Base-by-base conservation (phyloP, 345 rosid genomes). In the Dovyalis caffra region DNA sequence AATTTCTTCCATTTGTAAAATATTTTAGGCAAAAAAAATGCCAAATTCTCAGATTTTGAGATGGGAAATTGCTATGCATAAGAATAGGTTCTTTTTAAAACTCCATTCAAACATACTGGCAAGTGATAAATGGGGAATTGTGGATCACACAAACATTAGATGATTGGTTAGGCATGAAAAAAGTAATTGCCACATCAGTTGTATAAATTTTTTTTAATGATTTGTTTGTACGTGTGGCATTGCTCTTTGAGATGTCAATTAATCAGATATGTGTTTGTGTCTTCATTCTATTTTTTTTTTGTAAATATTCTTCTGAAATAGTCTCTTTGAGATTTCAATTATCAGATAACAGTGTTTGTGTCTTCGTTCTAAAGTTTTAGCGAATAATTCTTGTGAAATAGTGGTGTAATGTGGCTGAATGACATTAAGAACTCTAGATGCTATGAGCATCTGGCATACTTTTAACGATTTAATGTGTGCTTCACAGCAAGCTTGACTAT, bases 261-360 rank as follows among this genome's bases (percentile, higher is more conserved):
- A 47, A 7, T 47, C n/a, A 47, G n/a, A 40, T 0, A 40, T 2
- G 4, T 2, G 64, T 9, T 4, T 61, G 21, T 4, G 56, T 51
- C 62, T 51, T 16, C n/a, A 33, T 69, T 71, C 31, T 60, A 45
- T n/a, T n/a, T n/a, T n/a, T n/a, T n/a, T 60, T 72, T 8, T 40
- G 16, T 18, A 40, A 21, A 38, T 43, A 31, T 20, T 47, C 23
- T 5, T 49, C n/a, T 49, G 23, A 45, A 31, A 16, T 9, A 9
- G 32, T 53, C n/a, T n/a, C n/a, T n/a, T n/a, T n/a, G n/a, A n/a
- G n/a, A n/a, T n/a, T n/a, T n/a, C n/a, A n/a, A n/a, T n/a, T n/a
- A n/a, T n/a, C n/a, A n/a, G n/a, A n/a, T n/a, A n/a, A n/a, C n/a
- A n/a, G n/a, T n/a, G 60, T 6, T 2, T 57, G 28, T 2, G 47